phyloP scores from a whole-genome alignment of 164 flowering plant genomes.

The Malania oleifera region DNA sequence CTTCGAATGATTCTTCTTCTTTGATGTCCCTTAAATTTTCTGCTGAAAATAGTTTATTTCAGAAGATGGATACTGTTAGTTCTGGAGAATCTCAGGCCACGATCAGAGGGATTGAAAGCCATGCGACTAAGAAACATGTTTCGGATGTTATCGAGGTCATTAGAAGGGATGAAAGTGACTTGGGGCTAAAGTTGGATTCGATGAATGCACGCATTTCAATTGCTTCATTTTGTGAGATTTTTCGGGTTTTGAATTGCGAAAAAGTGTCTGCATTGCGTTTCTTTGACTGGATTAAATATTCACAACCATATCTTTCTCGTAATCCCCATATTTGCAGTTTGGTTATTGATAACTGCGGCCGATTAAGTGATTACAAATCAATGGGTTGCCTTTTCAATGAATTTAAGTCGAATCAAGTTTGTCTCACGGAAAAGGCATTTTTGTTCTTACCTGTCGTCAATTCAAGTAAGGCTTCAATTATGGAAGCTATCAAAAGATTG shows the following conservation, averaged over 20 bases:
- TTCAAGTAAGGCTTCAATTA: slow-evolving; percentile 9
- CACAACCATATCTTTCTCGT: slow-evolving; percentile 6
- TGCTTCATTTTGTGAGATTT: slow-evolving; percentile 21
- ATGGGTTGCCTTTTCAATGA: slow-evolving; percentile 37
- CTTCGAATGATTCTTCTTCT: neutral
- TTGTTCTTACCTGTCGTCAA: slow-evolving; percentile 25
- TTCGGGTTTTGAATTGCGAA: slow-evolving; percentile 30
- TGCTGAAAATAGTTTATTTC: neutral
- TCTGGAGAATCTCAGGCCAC: neutral
- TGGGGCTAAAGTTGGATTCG: slow-evolving; percentile 31
- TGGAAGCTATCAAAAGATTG: slow-evolving; percentile 22
- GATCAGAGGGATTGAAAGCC: neutral
- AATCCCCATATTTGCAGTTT: slow-evolving; percentile 42
- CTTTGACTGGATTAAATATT: slow-evolving; percentile 39
- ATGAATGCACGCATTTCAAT: slow-evolving; percentile 21
- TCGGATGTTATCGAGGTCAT: slow-evolving; percentile 31
- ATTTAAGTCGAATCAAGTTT: slow-evolving; percentile 24
- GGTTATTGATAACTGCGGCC: slow-evolving; percentile 46
- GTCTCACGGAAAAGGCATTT: slow-evolving; percentile 47
- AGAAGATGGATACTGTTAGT: neutral
- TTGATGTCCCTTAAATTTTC: too few species aligned
- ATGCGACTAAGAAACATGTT: slow-evolving; percentile 12
- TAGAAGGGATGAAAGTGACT: slow-evolving; percentile 21
- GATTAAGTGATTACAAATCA: slow-evolving; percentile 34
- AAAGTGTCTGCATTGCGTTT: slow-evolving; percentile 48